Base-by-base conservation (phyloP, 352 stramenopile genomes). In the Pythium grandisporangium region DNA sequence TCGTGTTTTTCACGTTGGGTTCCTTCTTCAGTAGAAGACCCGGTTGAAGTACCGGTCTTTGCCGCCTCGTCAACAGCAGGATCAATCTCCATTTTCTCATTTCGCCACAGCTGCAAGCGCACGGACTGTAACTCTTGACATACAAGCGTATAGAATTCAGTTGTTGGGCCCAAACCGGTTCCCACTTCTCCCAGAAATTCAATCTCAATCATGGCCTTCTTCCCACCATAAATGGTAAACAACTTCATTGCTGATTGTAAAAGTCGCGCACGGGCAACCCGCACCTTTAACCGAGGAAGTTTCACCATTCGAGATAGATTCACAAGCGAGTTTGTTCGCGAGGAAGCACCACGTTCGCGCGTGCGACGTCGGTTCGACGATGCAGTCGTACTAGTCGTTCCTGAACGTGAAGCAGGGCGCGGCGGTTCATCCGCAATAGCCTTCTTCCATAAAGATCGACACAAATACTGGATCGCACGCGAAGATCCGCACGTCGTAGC, bases 151-250 rank as follows among this genome's bases (percentile, higher is more conserved):
- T 77, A 89, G 40, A 89, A 89, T 36, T 89, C 76, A 1, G 76
- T 89, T 12, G 76, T 89, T 2, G 76, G 76, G 6, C 76, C 76
- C 12, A 86, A 22, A 10, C 76, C 76, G 0, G 72, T 89, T 7
- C 76, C 76, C 2, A 89, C 76, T 68, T 89, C 76, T 12, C 72
- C 76, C 0, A 89, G 49, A 36, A 86, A 89, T 43, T 89, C 76
- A 32, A 86, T 82, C 54, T 89, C 76, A 32, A 89, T 75, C 29
- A 86, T 63, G 14, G 72, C 66, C 41, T 83, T 81, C 58, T 80
- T 80, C 20, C 76, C 76, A 12, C 76, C 72, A 40, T 89, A 86
- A 34, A 85, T 70, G 12, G 67, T 51, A 13, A 89, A 48, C 7
- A 89, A 50, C 51, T 89, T 89, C 55, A 78, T 71, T 4, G 76